Conservation (phyloP, 352 stramenopile species). For the Thalassiosira hispida region DNA sequence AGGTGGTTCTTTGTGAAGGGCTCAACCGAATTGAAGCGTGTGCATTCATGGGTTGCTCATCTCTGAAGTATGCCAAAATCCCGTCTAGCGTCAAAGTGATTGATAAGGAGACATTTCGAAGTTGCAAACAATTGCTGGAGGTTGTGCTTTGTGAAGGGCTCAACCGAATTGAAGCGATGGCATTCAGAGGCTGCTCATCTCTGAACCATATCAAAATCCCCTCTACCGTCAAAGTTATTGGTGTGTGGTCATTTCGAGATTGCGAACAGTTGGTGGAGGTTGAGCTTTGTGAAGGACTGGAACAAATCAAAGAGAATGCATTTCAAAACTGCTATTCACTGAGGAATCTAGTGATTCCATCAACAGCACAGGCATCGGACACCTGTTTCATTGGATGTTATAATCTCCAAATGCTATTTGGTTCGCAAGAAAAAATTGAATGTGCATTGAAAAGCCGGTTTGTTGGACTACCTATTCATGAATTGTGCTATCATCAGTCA, state of each 20-base stretch:
- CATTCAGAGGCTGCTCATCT: background rate
- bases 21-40: background rate
- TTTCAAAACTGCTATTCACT: background rate
- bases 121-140: background rate
- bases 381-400: background rate
- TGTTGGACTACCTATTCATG: background rate
- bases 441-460: background rate
- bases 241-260: background rate
- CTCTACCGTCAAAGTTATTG: background rate
- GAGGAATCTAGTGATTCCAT: background rate
- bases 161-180: background rate
- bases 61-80: background rate
- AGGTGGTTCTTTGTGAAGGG: background rate
- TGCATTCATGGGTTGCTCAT: slow-evolving; percentile 2
- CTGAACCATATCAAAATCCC: background rate
- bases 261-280: background rate
- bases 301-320: background rate
- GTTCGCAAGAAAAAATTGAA: background rate
- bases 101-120: background rate
- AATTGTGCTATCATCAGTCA: background rate
- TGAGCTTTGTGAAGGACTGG: slow-evolving; percentile 1
- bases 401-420: background rate
- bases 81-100: background rate
- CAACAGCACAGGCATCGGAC: background rate
- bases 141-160: background rate